Conservation (phyloP, 208 protist genomes). For the Naegleria lovaniensis region DNA sequence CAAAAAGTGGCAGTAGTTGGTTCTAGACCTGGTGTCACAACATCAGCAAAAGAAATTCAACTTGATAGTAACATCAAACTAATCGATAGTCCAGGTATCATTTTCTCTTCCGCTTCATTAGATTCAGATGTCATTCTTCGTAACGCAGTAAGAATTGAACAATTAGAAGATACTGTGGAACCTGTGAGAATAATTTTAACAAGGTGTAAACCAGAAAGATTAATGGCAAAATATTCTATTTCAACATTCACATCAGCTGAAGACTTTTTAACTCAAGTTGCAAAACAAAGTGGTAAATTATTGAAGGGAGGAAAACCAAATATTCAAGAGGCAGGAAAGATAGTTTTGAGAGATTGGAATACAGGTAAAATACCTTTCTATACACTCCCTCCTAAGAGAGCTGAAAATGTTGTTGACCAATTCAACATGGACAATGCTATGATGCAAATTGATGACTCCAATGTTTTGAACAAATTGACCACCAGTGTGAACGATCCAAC, state of each 20-base stretch:
- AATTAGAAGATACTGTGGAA: constrained; percentile 78
- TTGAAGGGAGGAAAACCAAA: constrained; percentile 74
- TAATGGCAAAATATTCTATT: constrained; percentile 52
- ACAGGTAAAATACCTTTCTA: constrained; percentile 89
- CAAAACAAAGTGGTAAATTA: constrained; percentile 52
- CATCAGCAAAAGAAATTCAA: constrained; percentile 81
- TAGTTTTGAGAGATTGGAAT: constrained; percentile 89
- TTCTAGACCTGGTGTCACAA: constrained; percentile 88
- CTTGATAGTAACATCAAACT: constrained; percentile 90
- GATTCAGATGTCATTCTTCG: constrained; percentile 83
- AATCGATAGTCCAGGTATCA: constrained; percentile 92
- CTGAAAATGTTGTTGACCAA: not conserved
- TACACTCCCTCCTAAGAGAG: constrained; percentile 68
- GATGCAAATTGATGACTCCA: not conserved
- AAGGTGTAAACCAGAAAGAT: constrained; percentile 52
- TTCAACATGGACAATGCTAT: not conserved
- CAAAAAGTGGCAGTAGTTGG: constrained; percentile 74
- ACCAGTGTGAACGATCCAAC: not conserved
- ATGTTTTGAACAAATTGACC: not conserved
- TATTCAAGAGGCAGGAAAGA: constrained; percentile 74
- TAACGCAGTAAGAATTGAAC: constrained; percentile 86
- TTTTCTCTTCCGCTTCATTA: constrained; percentile 67
- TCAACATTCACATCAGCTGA: constrained; percentile 37
- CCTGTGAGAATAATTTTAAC: constrained; percentile 78
- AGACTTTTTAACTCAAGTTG: constrained; percentile 47